Percentiles rank a stretch among this genome's conserved stretches.
These are phyloP conservation scores for Boletus vermiculosoides DNA, from an alignment of 768 basidiomycete genomes.

Conservation along the genomic window DNA sequence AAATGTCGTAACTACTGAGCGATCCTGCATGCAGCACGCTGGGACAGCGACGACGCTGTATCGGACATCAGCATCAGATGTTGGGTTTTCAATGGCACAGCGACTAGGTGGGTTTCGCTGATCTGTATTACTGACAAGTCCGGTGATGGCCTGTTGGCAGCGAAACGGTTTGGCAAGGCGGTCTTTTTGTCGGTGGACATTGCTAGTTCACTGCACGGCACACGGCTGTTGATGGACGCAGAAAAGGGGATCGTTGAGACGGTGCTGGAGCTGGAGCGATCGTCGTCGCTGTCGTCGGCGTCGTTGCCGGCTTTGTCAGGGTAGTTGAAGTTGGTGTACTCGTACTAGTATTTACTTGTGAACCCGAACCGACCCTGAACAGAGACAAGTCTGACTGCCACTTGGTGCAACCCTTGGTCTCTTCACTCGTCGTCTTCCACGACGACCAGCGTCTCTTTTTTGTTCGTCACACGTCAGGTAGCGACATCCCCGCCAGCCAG, in stretches of 20 bases:
- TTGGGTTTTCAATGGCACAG: constrained; percentile 71
- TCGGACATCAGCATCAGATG: constrained; percentile 58
- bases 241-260: constrained; percentile 59
- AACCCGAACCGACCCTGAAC: constrained; percentile 33
- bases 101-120: constrained; percentile 61
- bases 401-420: neutral
- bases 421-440: constrained; percentile 16
- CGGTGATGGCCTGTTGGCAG: constrained; percentile 37
- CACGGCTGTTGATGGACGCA: constrained; percentile 48
- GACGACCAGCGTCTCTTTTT: constrained; percentile 9
- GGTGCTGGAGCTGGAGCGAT: constrained; percentile 39
- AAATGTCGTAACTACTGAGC: constrained; percentile 4
- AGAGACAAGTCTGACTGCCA: constrained; percentile 2
- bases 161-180: constrained; percentile 60
- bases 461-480: neutral
- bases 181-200: constrained; percentile 75
- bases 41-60: constrained; percentile 61
- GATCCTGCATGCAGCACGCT: neutral
- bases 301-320: neutral
- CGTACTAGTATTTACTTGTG: neutral
- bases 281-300: neutral
- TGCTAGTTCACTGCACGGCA: constrained; percentile 46
- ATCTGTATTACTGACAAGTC: neutral
- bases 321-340: neutral
- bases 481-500: neutral